phyloP scores from a whole-genome alignment of 2,329 filamentous ascomycete genomes.

The Curvularia spicifera region DNA sequence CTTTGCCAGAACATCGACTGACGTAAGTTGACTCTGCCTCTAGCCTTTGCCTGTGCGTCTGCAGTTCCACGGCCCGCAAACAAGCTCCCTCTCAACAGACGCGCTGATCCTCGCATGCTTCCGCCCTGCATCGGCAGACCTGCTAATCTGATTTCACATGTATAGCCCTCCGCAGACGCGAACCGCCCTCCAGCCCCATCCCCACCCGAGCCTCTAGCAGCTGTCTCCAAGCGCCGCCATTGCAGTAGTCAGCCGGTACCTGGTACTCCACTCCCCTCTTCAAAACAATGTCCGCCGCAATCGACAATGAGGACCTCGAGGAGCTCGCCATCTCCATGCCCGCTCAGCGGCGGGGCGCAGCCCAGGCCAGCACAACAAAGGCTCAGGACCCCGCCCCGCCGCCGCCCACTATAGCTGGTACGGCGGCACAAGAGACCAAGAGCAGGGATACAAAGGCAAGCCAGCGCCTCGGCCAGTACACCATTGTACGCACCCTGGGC shows the following conservation, averaged over 20 bases:
- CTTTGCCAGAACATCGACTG: slow-evolving; percentile 15
- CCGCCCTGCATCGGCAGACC: slow-evolving; percentile 15
- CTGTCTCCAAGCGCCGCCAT: slow-evolving; percentile 5
- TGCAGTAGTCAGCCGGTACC: slow-evolving; percentile 3
- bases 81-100: slow-evolving; percentile 6
- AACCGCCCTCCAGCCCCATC: slow-evolving; percentile 3
- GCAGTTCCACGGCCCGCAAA: slow-evolving; percentile 1
- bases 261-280: slow-evolving; percentile 5
- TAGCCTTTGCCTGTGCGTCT: not conserved
- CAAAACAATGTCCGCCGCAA: slow-evolving; percentile 52
- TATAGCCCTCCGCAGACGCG: slow-evolving; percentile 6
- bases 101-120: slow-evolving; percentile 12
- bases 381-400: slow-evolving; percentile 44
- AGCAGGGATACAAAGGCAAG: slow-evolving; percentile 66
- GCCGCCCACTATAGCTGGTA: slow-evolving; percentile 34
- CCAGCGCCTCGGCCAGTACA: slow-evolving; percentile 90
- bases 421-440: slow-evolving; percentile 48
- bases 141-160: slow-evolving; percentile 18
- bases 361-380: slow-evolving; percentile 37
- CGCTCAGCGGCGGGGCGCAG: slow-evolving; percentile 62
- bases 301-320: slow-evolving; percentile 75
- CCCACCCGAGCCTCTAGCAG: slow-evolving; percentile 9
- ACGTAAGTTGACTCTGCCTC: slow-evolving; percentile 14
- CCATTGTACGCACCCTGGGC: slow-evolving; percentile 85
- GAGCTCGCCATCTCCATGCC: slow-evolving; percentile 75